Percentiles rank a stretch among this genome's conserved stretches.
phyloP scores from a whole-genome alignment of 371 early-diverging fungal genomes.

The Funneliformis caledonium region DNA sequence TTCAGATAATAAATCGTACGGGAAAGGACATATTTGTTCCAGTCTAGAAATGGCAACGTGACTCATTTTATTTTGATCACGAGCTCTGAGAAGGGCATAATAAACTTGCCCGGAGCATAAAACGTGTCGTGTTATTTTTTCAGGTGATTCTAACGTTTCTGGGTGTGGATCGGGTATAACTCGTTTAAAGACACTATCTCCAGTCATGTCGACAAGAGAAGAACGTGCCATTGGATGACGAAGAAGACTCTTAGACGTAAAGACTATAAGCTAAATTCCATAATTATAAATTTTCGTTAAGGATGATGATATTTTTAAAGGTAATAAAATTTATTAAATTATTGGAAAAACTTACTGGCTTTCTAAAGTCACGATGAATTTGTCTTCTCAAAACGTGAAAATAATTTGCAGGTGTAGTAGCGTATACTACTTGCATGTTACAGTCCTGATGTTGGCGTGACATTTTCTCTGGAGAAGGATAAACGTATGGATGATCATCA shows the following conservation, averaged over 20 bases:
- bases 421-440: conserved; percentile 97
- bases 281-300: not conserved
- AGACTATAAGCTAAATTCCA: conserved; percentile 68
- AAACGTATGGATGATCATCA: conserved; percentile 90
- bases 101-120: conserved; percentile 97
- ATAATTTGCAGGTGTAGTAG: conserved; percentile 94
- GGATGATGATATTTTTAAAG: not conserved
- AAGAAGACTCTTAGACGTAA: conserved; percentile 91
- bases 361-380: conserved; percentile 95
- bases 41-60: conserved; percentile 91
- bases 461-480: conserved; percentile 79
- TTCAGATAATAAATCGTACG: conserved; percentile 86
- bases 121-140: conserved; percentile 85
- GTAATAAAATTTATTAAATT: not conserved
- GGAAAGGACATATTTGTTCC: conserved; percentile 96
- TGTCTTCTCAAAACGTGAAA: conserved; percentile 96
- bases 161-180: conserved; percentile 91
- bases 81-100: conserved; percentile 86
- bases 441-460: conserved; percentile 94
- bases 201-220: conserved; percentile 79
- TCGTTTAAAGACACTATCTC: conserved; percentile 84
- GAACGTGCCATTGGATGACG: conserved; percentile 94
- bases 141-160: conserved; percentile 71
- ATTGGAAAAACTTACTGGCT: conserved; percentile 64
- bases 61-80: conserved; percentile 83